Conservation (phyloP, 805 yeast genomes). For the Saturnispora besseyi region DNA sequence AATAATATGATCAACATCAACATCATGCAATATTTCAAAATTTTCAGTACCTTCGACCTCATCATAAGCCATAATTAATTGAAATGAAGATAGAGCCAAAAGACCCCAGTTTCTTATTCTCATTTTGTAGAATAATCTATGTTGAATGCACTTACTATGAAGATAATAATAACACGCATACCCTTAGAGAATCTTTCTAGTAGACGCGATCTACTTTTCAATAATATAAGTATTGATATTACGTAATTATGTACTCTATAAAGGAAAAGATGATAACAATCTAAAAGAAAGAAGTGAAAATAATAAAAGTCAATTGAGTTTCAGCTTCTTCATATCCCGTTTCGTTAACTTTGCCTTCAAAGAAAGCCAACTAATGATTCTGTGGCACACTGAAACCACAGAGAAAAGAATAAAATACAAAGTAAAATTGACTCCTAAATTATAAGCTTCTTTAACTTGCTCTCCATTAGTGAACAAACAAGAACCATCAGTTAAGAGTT, state of each 20-base stretch:
- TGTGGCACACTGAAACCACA: constrained; percentile 34
- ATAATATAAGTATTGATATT: background rate
- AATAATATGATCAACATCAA: background rate
- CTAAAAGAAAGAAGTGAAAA: background rate
- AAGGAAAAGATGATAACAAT: too few species aligned
- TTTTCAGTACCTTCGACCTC: background rate
- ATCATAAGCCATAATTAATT: background rate
- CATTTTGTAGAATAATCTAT: background rate
- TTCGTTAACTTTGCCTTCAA: constrained; percentile 20
- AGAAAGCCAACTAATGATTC: constrained; percentile 30
- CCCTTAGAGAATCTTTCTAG: background rate
- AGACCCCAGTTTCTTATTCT: background rate
- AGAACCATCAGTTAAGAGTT: constrained; percentile 24
- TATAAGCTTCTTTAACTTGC: constrained; percentile 46
- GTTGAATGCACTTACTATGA: background rate
- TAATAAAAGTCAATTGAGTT: background rate
- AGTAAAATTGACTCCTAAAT: constrained; percentile 31
- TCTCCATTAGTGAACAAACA: constrained; percentile 48
- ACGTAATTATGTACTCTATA: background rate
- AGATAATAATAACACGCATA: background rate
- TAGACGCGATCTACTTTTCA: background rate
- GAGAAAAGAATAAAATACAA: constrained; percentile 32
- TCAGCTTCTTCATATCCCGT: constrained; percentile 11
- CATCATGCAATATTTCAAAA: too few species aligned
- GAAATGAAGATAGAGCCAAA: background rate